phyloP scores from a whole-genome alignment of 2,329 filamentous ascomycete species.

The Ceratocystis lukuohia region DNA sequence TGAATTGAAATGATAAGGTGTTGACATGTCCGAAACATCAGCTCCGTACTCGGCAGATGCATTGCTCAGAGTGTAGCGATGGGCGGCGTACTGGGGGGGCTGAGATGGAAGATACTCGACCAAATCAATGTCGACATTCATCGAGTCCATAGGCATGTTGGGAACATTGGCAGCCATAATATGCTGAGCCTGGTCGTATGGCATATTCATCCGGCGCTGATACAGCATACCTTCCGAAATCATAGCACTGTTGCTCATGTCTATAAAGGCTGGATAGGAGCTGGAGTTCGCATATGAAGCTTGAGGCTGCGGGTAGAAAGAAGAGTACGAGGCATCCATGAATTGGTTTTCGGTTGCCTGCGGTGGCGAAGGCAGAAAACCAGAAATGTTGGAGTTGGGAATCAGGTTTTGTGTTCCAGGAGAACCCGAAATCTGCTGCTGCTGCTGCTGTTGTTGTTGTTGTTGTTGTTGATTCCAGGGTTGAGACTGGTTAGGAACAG shows the following conservation, averaged over 20 bases:
- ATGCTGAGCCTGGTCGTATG: constrained; percentile 9
- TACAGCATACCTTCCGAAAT: constrained; percentile 12
- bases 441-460: neutral
- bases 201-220: constrained; percentile 7
- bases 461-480: neutral
- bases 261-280: neutral
- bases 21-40: constrained; percentile 32
- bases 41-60: constrained; percentile 21
- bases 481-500: constrained; percentile 9
- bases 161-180: constrained; percentile 8
- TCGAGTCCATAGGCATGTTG: constrained; percentile 7
- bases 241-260: constrained; percentile 16
- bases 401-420: neutral
- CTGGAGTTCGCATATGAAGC: neutral
- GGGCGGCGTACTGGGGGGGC: neutral
- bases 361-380: constrained; percentile 13
- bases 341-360: constrained; percentile 12
- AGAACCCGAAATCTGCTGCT: constrained; percentile 14
- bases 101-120: constrained; percentile 18
- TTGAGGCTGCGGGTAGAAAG: constrained; percentile 6
- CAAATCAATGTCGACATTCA: constrained; percentile 16
- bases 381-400: neutral
- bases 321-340: constrained; percentile 13
- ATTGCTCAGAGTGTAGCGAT: constrained; percentile 19
- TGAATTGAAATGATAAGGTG: constrained; percentile 27